Conservation (phyloP, 495 filamentous ascomycete species). For the Saxophila tyrrhenica region DNA sequence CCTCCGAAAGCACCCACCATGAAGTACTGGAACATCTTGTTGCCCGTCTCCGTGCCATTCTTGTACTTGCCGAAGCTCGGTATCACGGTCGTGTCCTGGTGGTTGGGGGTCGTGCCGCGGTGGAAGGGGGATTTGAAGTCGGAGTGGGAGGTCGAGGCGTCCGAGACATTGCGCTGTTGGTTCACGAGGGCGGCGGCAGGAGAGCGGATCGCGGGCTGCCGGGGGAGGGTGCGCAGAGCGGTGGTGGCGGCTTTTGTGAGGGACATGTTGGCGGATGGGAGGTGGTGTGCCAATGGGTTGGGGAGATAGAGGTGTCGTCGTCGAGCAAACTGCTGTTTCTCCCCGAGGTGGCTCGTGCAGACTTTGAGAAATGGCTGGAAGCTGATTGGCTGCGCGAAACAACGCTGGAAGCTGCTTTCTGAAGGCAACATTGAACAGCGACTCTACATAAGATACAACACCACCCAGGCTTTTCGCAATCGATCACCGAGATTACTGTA, state of each 20-base stretch:
- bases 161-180: constrained; percentile 25
- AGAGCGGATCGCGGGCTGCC: constrained; percentile 28
- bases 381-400: not conserved
- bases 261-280: constrained; percentile 24
- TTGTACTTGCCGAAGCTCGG: constrained; percentile 86
- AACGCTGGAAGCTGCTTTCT: not conserved
- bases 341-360: too few species aligned
- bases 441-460: too few species aligned
- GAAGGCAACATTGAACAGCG: not conserved
- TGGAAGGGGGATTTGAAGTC: constrained; percentile 49
- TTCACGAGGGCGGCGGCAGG: constrained; percentile 18
- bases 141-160: constrained; percentile 18
- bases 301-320: constrained; percentile 2
- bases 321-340: not conserved
- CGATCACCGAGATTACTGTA: too few species aligned
- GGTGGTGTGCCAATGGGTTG: constrained; percentile 6
- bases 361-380: constrained; percentile 17
- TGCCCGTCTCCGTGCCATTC: constrained; percentile 48
- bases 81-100: constrained; percentile 51
- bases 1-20: constrained; percentile 94
- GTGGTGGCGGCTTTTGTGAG: constrained; percentile 27
- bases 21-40: constrained; percentile 92
- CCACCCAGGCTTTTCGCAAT: too few species aligned
- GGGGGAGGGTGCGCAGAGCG: constrained; percentile 28
- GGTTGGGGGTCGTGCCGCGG: constrained; percentile 18